phyloP scores from a whole-genome alignment of 2,329 filamentous ascomycete genomes.

The Phyllosticta paracitricarpa region DNA sequence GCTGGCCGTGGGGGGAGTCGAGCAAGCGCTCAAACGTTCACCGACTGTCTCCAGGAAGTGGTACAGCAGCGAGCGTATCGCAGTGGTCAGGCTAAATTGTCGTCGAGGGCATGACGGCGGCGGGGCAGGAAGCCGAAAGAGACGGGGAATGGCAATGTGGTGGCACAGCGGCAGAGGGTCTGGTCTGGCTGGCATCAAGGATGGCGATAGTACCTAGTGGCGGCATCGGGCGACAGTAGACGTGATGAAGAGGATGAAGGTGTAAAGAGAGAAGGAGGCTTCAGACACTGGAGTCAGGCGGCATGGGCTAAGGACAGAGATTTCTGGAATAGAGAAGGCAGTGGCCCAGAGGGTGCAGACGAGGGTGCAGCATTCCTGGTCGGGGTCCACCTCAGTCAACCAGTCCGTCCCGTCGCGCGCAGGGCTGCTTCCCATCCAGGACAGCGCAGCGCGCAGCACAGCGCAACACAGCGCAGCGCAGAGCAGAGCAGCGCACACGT shows the following conservation, averaged over 20 bases:
- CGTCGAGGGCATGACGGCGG: slow-evolving; percentile 12
- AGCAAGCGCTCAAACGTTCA: slow-evolving; percentile 7
- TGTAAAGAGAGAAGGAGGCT: neutral
- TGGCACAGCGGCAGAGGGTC: slow-evolving; percentile 15
- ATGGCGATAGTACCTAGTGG: slow-evolving; percentile 1
- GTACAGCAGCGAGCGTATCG: slow-evolving; percentile 18
- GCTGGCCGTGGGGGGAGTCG: slow-evolving; percentile 7
- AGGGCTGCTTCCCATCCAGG: no score
- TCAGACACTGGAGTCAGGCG: neutral
- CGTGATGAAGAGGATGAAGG: slow-evolving; percentile 4
- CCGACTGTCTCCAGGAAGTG: slow-evolving; percentile 13
- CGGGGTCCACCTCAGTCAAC: neutral
- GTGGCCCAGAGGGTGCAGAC: neutral
- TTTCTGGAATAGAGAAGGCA: slow-evolving; percentile 7
- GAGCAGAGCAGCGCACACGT: neutral
- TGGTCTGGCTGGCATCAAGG: neutral
- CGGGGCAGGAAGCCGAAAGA: slow-evolving; percentile 13
- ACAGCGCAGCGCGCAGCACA: neutral
- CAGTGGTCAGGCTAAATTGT: slow-evolving; percentile 2
- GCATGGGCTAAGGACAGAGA: neutral
- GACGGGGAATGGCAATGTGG: slow-evolving; percentile 13
- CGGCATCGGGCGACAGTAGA: slow-evolving; percentile 5
- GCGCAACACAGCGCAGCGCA: neutral
- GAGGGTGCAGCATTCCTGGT: neutral
- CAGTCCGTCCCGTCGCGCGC: neutral